Evolutionary conservation across 2,329 filamentous ascomycete species (phyloP).

Genomic region (Nothophaeocryptopus gaeumannii): DNA sequence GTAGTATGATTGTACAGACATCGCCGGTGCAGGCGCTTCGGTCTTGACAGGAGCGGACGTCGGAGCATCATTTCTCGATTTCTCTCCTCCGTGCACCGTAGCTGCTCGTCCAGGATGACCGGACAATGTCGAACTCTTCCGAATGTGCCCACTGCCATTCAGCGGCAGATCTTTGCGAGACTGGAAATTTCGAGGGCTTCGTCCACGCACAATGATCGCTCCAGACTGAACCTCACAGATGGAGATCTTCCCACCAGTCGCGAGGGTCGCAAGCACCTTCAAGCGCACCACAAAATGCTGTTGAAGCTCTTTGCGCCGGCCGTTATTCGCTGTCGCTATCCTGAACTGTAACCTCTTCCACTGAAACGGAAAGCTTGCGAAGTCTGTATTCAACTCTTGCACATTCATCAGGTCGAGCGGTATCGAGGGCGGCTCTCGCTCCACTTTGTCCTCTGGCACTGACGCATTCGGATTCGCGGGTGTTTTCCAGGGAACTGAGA

Average conservation of each 20-base stretch:
- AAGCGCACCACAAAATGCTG: constrained; percentile 91
- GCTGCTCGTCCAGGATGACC: constrained; percentile 14
- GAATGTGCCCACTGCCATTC: constrained; percentile 71
- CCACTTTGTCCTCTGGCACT: constrained; percentile 62
- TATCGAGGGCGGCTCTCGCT: constrained; percentile 83
- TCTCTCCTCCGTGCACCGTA: constrained; percentile 30
- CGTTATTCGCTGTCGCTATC: constrained; percentile 95
- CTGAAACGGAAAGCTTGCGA: constrained; percentile 85
- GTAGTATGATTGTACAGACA: constrained; percentile 40
- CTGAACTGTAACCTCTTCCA: constrained; percentile 93
- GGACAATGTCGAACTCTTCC: constrained; percentile 51
- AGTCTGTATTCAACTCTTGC: constrained; percentile 73
- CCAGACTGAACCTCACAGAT: constrained; percentile 82
- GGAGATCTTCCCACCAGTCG: constrained; percentile 77
- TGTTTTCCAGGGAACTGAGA: constrained; percentile 97
- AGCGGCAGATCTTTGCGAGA: constrained; percentile 89
- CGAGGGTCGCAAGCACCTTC: constrained; percentile 78
- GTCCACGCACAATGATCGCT: constrained; percentile 87
- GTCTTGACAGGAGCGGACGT: constrained; percentile 32
- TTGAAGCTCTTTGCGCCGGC: constrained; percentile 87
- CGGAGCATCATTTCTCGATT: constrained; percentile 27
- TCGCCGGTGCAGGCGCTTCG: constrained; percentile 38
- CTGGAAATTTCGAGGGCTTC: constrained; percentile 93
- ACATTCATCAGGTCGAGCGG: constrained; percentile 66
- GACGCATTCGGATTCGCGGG: constrained; percentile 68